These are phyloP conservation scores for Neostapfia colusana DNA, from an alignment of 176 grass and related monocot species.

Conservation along the genomic window DNA sequence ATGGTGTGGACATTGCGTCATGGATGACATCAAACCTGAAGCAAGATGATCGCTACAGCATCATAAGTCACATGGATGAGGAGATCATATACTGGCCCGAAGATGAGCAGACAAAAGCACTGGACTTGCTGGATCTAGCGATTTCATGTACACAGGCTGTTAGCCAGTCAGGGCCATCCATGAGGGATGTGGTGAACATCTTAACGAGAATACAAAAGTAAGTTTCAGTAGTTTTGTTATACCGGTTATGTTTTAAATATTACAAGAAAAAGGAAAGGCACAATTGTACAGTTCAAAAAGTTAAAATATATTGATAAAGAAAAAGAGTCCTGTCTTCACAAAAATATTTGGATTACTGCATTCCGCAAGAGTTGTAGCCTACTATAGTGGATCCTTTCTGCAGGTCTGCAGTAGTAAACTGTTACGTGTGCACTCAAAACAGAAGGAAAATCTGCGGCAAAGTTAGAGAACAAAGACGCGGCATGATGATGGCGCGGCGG, in stretches of 20 bases:
- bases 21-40: constrained; percentile 57
- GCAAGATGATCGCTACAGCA: constrained; percentile 9
- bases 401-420: neutral
- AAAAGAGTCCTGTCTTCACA: neutral
- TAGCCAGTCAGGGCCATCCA: constrained; percentile 56
- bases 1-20: constrained; percentile 56
- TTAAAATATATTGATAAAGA: neutral
- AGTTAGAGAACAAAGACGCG: too few species aligned
- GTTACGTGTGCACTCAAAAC: too few species aligned
- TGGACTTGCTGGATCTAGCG: constrained; percentile 48
- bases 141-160: constrained; percentile 47
- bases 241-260: neutral
- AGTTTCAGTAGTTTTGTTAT: neutral
- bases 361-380: too few species aligned
- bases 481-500: too few species aligned
- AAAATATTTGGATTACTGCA: neutral
- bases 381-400: neutral
- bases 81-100: constrained; percentile 56
- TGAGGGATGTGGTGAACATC: constrained; percentile 56
- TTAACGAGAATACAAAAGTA: constrained; percentile 41
- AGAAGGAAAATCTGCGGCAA: too few species aligned
- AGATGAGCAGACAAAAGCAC: constrained; percentile 43
- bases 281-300: neutral
- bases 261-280: neutral
- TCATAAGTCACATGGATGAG: constrained; percentile 42